Conservation (phyloP, 768 basidiomycete species). For the Trichaptum fuscoviolaceum region DNA sequence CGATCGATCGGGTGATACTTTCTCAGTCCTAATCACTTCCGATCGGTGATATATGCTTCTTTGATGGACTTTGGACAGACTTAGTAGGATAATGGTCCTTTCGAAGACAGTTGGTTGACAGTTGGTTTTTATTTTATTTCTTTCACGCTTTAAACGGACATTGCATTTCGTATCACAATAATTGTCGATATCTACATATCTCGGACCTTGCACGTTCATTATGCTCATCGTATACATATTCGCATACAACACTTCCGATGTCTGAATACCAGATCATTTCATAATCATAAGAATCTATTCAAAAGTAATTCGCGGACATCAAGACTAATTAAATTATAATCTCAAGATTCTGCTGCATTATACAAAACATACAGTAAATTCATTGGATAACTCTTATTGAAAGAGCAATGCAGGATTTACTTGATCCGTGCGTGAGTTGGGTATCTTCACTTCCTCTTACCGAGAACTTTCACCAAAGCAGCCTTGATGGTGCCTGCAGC, state of each 20-base stretch:
- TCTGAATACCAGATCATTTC: no score
- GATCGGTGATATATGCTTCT: neutral
- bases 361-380: neutral
- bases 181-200: conserved; percentile 1
- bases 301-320: neutral
- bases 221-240: neutral
- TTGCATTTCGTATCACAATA: neutral
- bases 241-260: neutral
- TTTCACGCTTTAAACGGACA: neutral
- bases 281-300: neutral
- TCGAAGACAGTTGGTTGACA: conserved; percentile 1
- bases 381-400: no score
- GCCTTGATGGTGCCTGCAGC: conserved; percentile 69
- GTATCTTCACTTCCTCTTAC: conserved; percentile 41
- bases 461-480: conserved; percentile 68
- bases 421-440: no score
- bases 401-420: no score
- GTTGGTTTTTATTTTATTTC: neutral
- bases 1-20: conserved; percentile 68
- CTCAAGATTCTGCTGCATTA: neutral
- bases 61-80: neutral
- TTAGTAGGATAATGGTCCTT: neutral
- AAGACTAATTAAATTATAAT: neutral
- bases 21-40: conserved; percentile 28
- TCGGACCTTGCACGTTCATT: neutral